phyloP scores from a whole-genome alignment of 2,329 filamentous ascomycete genomes.

The Fusarium nelsonii region DNA sequence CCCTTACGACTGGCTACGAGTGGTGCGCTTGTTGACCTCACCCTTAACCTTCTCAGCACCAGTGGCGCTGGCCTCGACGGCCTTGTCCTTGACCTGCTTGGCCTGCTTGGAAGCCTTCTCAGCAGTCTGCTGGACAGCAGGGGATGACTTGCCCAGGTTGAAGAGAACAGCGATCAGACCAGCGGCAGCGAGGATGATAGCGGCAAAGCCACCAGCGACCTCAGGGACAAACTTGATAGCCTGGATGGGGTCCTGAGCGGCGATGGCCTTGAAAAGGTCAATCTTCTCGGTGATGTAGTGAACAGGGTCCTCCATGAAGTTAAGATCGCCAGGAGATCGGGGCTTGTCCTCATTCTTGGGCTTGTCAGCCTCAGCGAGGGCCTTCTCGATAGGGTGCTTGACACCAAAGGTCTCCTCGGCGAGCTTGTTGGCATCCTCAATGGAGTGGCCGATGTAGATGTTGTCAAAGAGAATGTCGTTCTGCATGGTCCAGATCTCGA shows the following conservation, averaged over 20 bases:
- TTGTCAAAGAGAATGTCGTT: conserved; percentile 99
- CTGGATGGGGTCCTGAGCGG: conserved; percentile 82
- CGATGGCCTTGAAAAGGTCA: conserved; percentile 88
- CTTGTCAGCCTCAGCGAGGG: conserved; percentile 81
- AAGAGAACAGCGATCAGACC: conserved; percentile 77
- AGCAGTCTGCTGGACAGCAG: conserved; percentile 80
- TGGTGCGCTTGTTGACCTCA: conserved; percentile 73
- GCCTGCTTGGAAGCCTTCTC: conserved; percentile 75
- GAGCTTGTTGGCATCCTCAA: conserved; percentile 91
- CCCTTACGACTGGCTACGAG: conserved; percentile 66
- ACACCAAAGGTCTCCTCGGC: conserved; percentile 89
- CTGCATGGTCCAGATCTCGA: conserved; percentile 99
- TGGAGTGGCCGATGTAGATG: conserved; percentile 99
- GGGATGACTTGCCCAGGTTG: conserved; percentile 72
- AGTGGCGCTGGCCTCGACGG: conserved; percentile 67
- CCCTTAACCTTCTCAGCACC: conserved; percentile 81
- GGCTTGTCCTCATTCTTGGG: conserved; percentile 77
- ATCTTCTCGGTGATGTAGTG: conserved; percentile 91
- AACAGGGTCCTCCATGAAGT: conserved; percentile 92
- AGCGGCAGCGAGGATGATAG: conserved; percentile 76
- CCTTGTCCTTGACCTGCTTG: conserved; percentile 77
- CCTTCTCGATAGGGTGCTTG: conserved; percentile 87
- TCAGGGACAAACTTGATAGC: conserved; percentile 92
- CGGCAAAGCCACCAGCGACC: conserved; percentile 83
- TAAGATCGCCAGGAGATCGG: conserved; percentile 80